Evolutionary conservation across 2,329 filamentous ascomycete species (phyloP), one percentile per base, ranked within the genome.

Genomic region (Clarireedia monteithiana): DNA sequence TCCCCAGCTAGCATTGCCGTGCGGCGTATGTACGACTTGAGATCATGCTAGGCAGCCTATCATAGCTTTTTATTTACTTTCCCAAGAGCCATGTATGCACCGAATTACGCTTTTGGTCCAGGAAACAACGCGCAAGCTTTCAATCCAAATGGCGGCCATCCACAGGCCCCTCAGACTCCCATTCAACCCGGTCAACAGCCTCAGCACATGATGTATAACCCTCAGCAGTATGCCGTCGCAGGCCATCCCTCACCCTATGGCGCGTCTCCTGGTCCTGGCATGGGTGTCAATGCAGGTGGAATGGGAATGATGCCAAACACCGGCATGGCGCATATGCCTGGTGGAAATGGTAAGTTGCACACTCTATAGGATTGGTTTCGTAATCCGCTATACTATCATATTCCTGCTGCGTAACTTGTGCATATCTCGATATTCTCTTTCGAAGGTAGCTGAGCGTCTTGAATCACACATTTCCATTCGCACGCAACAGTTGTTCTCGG

Each of bases 131-230:
- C 53, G 48, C 49, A 45, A 15, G 40, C 57, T 50, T 60, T 60
- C 59, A 58, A 53, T 42, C 58, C 52, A 45, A 59, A 57, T 57
- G 57, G 57, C 34, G 48, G 34, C 17, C 53, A 55, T 55, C 57
- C 59, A 30, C 50, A 59, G 38, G 56, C 46, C 53, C 56, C 17
- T 27, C 46, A 49, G 46, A 58, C 27, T 42, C 30, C 51, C n/a
- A 61, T 60, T 30, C 63, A 60, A 42, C 64, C 63, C 42, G 66
- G 65, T 61, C 66, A 67, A 62, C 64, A 65, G 48, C 67, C 66
- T 61, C 66, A 67, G 64, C 77, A 77, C 69, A 77, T 81, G 73
- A 82, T 83, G 78, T 83, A 80, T 70, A 80, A 80, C 68, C 73
- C 64, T 53, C 65, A 67, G 56, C 64, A 68, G 50, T 65, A 56